A percentile compares a stretch with the other conserved stretches of the same genome.
phyloP scores from a whole-genome alignment of 2,329 filamentous ascomycete species.

The Pseudogymnoascus sp. region DNA sequence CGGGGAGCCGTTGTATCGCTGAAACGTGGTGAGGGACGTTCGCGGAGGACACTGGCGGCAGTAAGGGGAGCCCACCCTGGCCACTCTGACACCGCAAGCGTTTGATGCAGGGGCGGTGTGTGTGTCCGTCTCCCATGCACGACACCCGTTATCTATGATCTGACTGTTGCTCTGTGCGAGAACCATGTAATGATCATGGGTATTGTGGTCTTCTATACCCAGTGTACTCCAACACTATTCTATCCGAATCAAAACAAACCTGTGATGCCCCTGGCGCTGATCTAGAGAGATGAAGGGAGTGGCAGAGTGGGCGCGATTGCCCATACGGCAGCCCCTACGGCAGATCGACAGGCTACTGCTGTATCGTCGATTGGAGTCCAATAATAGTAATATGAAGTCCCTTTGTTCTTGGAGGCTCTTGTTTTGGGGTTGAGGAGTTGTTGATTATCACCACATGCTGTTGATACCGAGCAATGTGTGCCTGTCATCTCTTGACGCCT shows the following conservation, averaged over 20 bases:
- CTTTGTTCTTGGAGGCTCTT: neutral
- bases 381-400: neutral
- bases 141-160: neutral
- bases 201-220: neutral
- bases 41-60: neutral
- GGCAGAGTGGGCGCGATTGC: neutral
- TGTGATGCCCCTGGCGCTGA: conserved; percentile 1
- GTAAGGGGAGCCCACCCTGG: neutral
- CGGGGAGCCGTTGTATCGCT: conserved; percentile 3
- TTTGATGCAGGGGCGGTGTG: conserved; percentile 1
- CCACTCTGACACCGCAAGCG: neutral
- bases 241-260: conserved; percentile 4
- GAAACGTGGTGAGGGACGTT: conserved; percentile 3
- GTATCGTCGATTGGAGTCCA: neutral
- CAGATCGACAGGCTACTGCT: neutral
- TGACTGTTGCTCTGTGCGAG: neutral
- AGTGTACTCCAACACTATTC: neutral
- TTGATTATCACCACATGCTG: neutral
- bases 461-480: neutral
- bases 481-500: neutral
- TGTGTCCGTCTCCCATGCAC: neutral
- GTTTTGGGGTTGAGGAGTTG: neutral
- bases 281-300: neutral
- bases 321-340: conserved; percentile 2
- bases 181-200: conserved; percentile 2